Percentiles rank a stretch among this genome's conserved stretches.
These are phyloP conservation scores for Phaffia australis DNA, from an alignment of 768 basidiomycete species.

Conservation along the genomic window DNA sequence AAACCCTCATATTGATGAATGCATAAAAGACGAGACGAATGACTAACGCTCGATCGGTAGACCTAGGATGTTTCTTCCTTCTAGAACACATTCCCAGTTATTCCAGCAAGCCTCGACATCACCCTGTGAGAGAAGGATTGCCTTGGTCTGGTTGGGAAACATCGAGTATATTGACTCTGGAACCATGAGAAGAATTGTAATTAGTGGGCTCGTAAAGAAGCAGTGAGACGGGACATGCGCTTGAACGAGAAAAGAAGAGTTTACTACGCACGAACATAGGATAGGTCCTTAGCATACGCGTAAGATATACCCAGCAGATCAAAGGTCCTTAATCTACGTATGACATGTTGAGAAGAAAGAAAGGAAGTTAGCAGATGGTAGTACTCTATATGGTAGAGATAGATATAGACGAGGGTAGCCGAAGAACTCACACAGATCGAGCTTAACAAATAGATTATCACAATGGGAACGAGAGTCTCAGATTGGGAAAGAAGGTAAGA, in stretches of 20 bases:
- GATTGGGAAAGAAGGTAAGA: too few species aligned
- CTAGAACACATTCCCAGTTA: not conserved
- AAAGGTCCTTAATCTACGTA: not conserved
- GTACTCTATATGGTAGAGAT: not conserved
- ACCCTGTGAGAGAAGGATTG: not conserved
- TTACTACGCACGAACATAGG: not conserved
- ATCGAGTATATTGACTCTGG: not conserved
- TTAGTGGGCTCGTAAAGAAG: not conserved
- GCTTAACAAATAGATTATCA: too few species aligned
- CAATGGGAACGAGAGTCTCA: too few species aligned
- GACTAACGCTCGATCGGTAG: constrained; percentile 7
- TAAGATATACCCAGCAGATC: constrained; percentile 5
- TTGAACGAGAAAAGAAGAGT: not conserved
- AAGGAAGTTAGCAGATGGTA: too few species aligned
- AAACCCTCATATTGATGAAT: not conserved
- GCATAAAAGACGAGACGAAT: too few species aligned
- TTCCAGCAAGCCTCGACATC: constrained; percentile 4
- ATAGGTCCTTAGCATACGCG: not conserved
- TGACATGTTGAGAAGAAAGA: too few species aligned
- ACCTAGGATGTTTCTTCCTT: not conserved
- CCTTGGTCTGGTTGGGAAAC: not conserved
- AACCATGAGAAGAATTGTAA: too few species aligned
- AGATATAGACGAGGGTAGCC: not conserved
- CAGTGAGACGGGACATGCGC: not conserved
- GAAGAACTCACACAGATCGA: too few species aligned